Percentiles rank a stretch among this genome's conserved stretches.
Conservation (phyloP, 139 green algal genomes). For the Chlamydomonas sphaeroides region DNA sequence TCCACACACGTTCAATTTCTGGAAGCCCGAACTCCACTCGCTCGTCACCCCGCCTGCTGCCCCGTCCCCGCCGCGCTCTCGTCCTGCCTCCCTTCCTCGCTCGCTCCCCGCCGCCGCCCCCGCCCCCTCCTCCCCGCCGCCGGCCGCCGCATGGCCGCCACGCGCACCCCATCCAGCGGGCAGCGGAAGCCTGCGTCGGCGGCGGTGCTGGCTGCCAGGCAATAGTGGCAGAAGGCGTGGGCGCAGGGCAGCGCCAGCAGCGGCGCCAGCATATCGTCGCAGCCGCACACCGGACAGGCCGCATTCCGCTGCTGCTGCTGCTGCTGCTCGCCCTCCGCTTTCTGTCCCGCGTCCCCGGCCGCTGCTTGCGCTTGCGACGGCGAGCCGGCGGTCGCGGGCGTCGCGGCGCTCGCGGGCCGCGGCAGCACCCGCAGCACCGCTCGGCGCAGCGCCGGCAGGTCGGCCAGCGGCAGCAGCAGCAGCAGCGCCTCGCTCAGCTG, state of each 20-base stretch:
- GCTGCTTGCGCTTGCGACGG: not conserved
- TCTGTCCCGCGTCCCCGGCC: not conserved
- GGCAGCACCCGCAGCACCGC: slow-evolving; percentile 51
- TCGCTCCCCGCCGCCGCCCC: too few relatives aligned
- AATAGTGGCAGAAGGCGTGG: slow-evolving; percentile 94
- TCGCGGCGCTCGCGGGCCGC: not conserved
- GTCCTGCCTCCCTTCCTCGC: too few relatives aligned
- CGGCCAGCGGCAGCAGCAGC: slow-evolving; percentile 84
- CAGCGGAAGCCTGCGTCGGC: slow-evolving; percentile 57
- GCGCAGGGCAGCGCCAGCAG: slow-evolving; percentile 82
- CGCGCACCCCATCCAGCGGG: slow-evolving; percentile 48
- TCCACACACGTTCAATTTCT: too few relatives aligned
- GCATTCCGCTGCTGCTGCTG: not conserved
- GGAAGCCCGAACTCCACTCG: too few relatives aligned
- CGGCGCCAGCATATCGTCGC: slow-evolving; percentile 59
- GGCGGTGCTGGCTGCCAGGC: slow-evolving; percentile 66
- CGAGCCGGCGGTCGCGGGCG: not conserved
- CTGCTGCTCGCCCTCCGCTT: not conserved
- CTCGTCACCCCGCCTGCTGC: too few relatives aligned
- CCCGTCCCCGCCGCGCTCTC: too few relatives aligned
- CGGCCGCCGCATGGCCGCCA: slow-evolving; percentile 38
- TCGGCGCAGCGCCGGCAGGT: slow-evolving; percentile 38
- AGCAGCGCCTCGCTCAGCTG: slow-evolving; percentile 90
- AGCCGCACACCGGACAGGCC: slow-evolving; percentile 66
- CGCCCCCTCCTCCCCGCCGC: not conserved